Conservation (phyloP, 805 yeast genomes). For the Candida ascalaphidarum region DNA sequence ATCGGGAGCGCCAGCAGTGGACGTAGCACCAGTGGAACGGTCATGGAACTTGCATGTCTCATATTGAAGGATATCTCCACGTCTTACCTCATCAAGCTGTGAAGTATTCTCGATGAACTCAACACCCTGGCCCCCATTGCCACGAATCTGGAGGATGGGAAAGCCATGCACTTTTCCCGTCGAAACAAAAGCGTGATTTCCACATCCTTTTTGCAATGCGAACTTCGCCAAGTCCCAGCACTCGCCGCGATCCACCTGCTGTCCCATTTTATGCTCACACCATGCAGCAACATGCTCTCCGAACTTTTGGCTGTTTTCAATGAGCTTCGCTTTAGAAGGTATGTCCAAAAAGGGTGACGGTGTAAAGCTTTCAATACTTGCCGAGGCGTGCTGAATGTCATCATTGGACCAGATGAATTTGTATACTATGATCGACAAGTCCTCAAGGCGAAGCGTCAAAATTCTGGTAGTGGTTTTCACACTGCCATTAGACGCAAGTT, state of each 20-base stretch:
- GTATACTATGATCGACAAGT: constrained; percentile 29
- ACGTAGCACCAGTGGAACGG: constrained; percentile 22
- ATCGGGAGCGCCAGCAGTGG: constrained; percentile 42
- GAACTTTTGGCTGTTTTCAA: constrained; percentile 25
- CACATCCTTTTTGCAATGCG: constrained; percentile 46
- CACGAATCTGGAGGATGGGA: constrained; percentile 24
- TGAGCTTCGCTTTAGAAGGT: constrained; percentile 23
- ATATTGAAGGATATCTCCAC: constrained; percentile 53
- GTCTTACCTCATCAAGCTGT: constrained; percentile 32
- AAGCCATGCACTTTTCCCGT: constrained; percentile 40
- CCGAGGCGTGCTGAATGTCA: constrained; percentile 12
- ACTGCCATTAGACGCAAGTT: too few relatives aligned
- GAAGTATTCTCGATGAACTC: constrained; percentile 7
- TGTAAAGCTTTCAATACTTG: constrained; percentile 18
- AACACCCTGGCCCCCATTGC: constrained; percentile 10
- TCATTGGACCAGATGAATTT: constrained; percentile 32
- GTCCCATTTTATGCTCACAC: constrained; percentile 42
- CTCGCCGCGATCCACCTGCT: constrained; percentile 46
- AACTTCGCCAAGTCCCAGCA: constrained; percentile 56
- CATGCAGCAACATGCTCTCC: constrained; percentile 50
- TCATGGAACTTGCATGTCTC: constrained; percentile 30
- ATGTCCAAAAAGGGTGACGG: constrained; percentile 36
- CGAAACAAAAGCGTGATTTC: constrained; percentile 48
- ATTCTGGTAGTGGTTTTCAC: too few relatives aligned
- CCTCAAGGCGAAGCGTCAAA: constrained; percentile 31